phyloP scores from a whole-genome alignment of 2,329 filamentous ascomycete genomes.

The Trichoderma endophyticum region DNA sequence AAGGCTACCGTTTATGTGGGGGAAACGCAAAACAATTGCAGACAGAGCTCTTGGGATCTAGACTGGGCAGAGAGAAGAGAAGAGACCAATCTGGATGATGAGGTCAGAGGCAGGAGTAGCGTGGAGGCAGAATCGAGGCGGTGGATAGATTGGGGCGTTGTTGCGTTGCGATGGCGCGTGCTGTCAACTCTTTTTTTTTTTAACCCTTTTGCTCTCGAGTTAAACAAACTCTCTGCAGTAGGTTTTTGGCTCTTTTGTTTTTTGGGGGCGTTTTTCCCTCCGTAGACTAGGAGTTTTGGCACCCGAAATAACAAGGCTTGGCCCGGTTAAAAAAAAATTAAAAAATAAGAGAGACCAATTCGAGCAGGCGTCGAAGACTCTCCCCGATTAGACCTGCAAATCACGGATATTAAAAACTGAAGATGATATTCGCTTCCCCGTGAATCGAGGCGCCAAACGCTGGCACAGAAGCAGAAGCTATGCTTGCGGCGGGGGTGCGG shows the following conservation, averaged over 20 bases:
- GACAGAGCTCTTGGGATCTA: neutral
- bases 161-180: conserved; percentile 15
- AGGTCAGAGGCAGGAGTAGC: conserved; percentile 37
- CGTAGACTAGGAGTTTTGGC: neutral
- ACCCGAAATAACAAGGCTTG: neutral
- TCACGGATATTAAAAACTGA: neutral
- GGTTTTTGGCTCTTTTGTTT: neutral
- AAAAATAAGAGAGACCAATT: conserved; percentile 2
- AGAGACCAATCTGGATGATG: conserved; percentile 35
- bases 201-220: neutral
- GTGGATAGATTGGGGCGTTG: conserved; percentile 14
- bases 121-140: conserved; percentile 22
- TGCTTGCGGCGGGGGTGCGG: neutral
- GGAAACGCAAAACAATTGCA: conserved; percentile 27
- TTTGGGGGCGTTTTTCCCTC: neutral
- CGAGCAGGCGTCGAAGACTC: neutral
- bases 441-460: neutral
- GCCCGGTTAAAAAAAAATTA: neutral
- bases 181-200: conserved; percentile 5
- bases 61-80: conserved; percentile 22
- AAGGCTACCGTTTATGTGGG: conserved; percentile 28
- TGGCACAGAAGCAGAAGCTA: neutral
- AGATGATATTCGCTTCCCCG: neutral
- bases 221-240: conserved; percentile 8
- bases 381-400: conserved; percentile 4